A percentile compares a stretch with the other conserved stretches of the same genome.
phyloP scores from a whole-genome alignment of 192 early-diverging fungal species.

The Coemansia sp. region DNA sequence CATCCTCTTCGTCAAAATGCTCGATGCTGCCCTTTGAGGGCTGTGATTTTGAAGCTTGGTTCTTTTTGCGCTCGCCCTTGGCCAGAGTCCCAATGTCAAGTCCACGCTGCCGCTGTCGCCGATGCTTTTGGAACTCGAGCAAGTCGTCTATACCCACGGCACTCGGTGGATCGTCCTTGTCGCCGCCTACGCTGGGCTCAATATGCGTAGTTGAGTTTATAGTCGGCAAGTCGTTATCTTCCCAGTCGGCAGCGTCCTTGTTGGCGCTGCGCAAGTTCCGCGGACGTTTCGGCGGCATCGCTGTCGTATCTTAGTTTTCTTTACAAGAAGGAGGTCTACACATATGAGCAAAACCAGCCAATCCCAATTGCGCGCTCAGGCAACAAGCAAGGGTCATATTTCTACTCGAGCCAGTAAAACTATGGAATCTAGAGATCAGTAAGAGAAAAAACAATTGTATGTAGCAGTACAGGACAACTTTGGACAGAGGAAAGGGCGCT shows the following conservation, averaged over 20 bases:
- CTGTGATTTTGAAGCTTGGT: neutral
- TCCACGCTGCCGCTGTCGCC: slow-evolving; percentile 16
- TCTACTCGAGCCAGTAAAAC: neutral
- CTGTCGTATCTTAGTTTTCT: neutral
- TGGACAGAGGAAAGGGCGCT: neutral
- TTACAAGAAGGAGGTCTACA: neutral
- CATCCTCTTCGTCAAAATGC: slow-evolving; percentile 32
- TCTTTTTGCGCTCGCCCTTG: slow-evolving; percentile 21
- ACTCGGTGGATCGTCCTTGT: slow-evolving; percentile 41
- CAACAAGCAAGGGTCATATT: neutral
- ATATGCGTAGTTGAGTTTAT: neutral
- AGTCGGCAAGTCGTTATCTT: slow-evolving; percentile 20
- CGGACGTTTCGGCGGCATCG: slow-evolving; percentile 45
- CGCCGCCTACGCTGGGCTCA: slow-evolving; percentile 40
- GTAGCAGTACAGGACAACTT: neutral
- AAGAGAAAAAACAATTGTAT: neutral
- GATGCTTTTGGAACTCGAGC: slow-evolving; percentile 24
- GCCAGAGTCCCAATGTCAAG: slow-evolving; percentile 20
- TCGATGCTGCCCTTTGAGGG: slow-evolving; percentile 7
- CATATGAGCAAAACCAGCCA: neutral
- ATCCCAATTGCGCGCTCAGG: neutral
- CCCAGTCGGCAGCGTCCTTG: slow-evolving; percentile 21
- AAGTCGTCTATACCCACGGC: slow-evolving; percentile 19
- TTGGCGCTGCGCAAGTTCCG: slow-evolving; percentile 38
- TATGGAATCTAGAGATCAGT: neutral